A percentile compares a stretch with the other conserved stretches of the same genome.
These are phyloP conservation scores for Tuber aestivum DNA, from an alignment of 495 filamentous ascomycete genomes.

Conservation along the genomic window DNA sequence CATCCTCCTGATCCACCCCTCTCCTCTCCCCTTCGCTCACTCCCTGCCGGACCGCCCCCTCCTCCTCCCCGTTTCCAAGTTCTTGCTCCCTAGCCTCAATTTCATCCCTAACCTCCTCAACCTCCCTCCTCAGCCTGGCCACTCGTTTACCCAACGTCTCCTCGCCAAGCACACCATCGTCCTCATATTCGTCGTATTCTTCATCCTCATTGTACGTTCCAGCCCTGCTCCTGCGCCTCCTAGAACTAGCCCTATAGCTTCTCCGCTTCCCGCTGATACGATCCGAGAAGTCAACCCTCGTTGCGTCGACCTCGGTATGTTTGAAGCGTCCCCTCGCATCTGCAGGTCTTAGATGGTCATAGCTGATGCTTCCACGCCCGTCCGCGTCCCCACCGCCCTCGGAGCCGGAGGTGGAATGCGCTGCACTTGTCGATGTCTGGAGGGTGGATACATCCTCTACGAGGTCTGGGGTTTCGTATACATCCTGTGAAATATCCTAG, in stretches of 20 bases:
- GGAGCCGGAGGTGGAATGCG: constrained; percentile 56
- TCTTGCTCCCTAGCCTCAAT: constrained; percentile 51
- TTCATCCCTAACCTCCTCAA: constrained; percentile 69
- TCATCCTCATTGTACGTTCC: constrained; percentile 60
- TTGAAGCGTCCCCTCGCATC: constrained; percentile 74
- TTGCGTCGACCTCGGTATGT: constrained; percentile 65
- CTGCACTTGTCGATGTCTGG: constrained; percentile 63
- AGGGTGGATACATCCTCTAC: constrained; percentile 81
- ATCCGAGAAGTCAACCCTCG: constrained; percentile 75
- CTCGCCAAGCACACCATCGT: constrained; percentile 36
- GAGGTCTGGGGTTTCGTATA: constrained; percentile 90
- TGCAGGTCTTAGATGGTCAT: constrained; percentile 64
- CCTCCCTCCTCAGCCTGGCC: constrained; percentile 68
- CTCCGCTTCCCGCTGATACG: constrained; percentile 69
- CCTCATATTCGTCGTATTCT: constrained; percentile 34
- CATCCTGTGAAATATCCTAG: constrained; percentile 82
- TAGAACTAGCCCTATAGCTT: constrained; percentile 68
- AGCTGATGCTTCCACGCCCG: constrained; percentile 58
- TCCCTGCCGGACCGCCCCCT: constrained; percentile 32
- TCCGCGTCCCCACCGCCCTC: constrained; percentile 54
- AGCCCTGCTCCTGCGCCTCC: constrained; percentile 55
- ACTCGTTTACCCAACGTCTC: constrained; percentile 57
- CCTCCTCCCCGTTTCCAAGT: constrained; percentile 22
- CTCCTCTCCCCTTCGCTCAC: constrained; percentile 30
- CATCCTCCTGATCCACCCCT: constrained; percentile 14